Evolutionary conservation across 495 filamentous ascomycete species (phyloP), one percentile per base, ranked within the genome.

Genomic region (Xylaria cubensis): DNA sequence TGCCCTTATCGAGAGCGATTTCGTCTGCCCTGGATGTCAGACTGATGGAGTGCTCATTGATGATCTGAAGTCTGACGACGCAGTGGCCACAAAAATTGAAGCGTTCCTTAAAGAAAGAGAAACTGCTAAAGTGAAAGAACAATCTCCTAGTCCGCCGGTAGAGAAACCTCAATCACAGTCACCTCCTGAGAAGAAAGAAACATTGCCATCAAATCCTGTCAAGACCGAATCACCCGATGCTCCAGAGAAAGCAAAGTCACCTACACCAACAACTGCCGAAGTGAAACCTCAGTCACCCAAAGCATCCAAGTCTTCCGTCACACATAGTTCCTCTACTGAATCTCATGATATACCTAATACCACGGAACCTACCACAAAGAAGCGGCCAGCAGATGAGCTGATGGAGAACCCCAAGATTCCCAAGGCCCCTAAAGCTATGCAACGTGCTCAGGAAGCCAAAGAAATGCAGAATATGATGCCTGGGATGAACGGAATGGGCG

Each of bases 1-100:
- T 89, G 91, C 93, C 77, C 90, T 99, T 84, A 94, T 97, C 84
- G 94, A 98, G 85, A 95, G 91, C 88, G 96, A 99, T 87, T 94
- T 99, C 85, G 86, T 93, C 77, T 99, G 96, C 81, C 97, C 97
- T 69, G 91, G 90, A 64, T 99, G 96, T 86, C 88, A 92, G 79
- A 92, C 89, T 55, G 94, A 97, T 74, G 94, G 93, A 71, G 93
- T 98, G 59, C 85, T 97, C 69, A 92, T 98, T 82, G 97, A 98
- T 89, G 91, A 97, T 82, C 89, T 99, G 67, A 88, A 88, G 77
- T 80, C 88, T 70, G 95, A 98, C 82, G 91, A 92, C 63, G 94
- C 95, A 69, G 88, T 89, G 42, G 86, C 87, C 70, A 82, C 87
- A 66, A 96, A 94, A 82, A 91, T 97, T 73, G 91, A 92, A 82